These are phyloP conservation scores for Cylindricascospora bacillispora DNA, from an alignment of 1,139 yeast species.

Conservation along the genomic window DNA sequence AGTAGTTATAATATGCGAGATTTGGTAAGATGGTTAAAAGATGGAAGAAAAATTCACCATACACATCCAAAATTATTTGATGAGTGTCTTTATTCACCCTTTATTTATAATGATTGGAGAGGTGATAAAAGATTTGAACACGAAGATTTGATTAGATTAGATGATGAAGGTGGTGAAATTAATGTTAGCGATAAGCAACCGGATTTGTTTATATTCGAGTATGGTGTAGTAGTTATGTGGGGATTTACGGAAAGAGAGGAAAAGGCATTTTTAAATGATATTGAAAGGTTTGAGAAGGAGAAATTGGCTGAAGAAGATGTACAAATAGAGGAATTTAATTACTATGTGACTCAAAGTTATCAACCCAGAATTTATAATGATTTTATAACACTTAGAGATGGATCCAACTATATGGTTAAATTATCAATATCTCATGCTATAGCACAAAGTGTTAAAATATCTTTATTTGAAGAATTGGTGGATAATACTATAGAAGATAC, in stretches of 20 bases:
- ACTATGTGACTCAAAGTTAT: constrained; percentile 81
- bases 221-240: constrained; percentile 94
- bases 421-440: constrained; percentile 82
- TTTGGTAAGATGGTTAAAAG: constrained; percentile 71
- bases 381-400: constrained; percentile 83
- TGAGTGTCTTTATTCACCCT: constrained; percentile 88
- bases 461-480: constrained; percentile 86
- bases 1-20: constrained; percentile 87
- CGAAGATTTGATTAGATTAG: constrained; percentile 50
- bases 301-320: constrained; percentile 83
- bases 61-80: constrained; percentile 82
- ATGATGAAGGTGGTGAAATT: constrained; percentile 91
- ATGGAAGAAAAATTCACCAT: constrained; percentile 58
- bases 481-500: constrained; percentile 95
- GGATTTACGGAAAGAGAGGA: constrained; percentile 83
- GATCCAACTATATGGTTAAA: constrained; percentile 79
- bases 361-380: constrained; percentile 94
- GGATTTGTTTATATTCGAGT: constrained; percentile 80
- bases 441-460: constrained; percentile 87
- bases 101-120: constrained; percentile 70
- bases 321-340: constrained; percentile 87
- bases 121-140: constrained; percentile 33
- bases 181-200: constrained; percentile 60
- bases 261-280: constrained; percentile 63
- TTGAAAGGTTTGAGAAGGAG: constrained; percentile 82